phyloP scores from a whole-genome alignment of 2,329 filamentous ascomycete species.

The Paecilomyces sp. region DNA sequence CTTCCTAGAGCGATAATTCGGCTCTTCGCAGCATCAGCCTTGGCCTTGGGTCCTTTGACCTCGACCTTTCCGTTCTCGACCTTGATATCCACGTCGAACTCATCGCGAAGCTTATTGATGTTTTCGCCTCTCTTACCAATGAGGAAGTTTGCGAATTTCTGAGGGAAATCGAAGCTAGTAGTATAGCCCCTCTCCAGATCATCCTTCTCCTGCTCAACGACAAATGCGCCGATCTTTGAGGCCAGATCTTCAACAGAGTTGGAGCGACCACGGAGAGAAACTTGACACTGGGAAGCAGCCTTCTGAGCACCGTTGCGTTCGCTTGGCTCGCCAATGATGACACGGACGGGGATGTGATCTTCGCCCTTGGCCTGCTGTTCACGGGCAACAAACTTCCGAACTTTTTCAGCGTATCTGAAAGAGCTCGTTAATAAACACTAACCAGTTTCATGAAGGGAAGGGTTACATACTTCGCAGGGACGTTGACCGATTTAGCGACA shows the following conservation, averaged over 20 bases:
- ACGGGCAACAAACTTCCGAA: conserved; percentile 51
- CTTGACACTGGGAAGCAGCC: conserved; percentile 38
- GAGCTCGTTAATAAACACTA: conserved; percentile 5
- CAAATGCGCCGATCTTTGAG: conserved; percentile 67
- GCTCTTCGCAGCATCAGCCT: conserved; percentile 77
- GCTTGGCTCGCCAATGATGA: conserved; percentile 39
- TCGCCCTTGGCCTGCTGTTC: conserved; percentile 46
- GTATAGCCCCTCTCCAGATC: conserved; percentile 90
- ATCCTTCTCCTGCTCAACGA: conserved; percentile 82
- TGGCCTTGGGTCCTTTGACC: conserved; percentile 90
- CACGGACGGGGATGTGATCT: conserved; percentile 50
- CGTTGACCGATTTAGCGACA: conserved; percentile 45
- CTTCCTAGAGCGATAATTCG: conserved; percentile 74
- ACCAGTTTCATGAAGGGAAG: background rate
- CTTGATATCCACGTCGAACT: conserved; percentile 72
- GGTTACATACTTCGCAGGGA: conserved; percentile 44
- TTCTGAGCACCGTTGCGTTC: conserved; percentile 14
- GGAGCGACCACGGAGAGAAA: conserved; percentile 71
- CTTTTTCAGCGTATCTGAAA: conserved; percentile 53
- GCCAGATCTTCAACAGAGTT: conserved; percentile 65
- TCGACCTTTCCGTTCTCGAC: conserved; percentile 91
- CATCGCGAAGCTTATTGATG: conserved; percentile 61
- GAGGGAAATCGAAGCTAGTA: conserved; percentile 82
- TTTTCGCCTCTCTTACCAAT: conserved; percentile 62
- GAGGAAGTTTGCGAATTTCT: conserved; percentile 85